Evolutionary conservation across 169 alveolate genomes (phyloP).

Genomic region (Cryptosporidium andersoni): DNA sequence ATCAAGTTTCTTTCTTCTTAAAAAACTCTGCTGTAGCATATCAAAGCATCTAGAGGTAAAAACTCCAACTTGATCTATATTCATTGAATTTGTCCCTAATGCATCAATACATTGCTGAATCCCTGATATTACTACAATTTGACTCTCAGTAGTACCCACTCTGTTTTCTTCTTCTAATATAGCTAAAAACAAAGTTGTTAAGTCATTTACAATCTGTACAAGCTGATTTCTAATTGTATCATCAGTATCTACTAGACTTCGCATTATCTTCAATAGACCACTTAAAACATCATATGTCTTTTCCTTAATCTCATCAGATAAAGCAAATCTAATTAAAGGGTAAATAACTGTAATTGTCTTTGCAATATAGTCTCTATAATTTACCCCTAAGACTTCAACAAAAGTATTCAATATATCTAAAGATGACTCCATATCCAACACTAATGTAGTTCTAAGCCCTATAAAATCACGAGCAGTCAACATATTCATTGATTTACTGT

Average conservation of each 20-base stretch:
- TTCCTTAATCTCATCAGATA: conserved; percentile 68
- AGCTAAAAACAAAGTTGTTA: conserved; percentile 35
- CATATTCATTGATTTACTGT: conserved; percentile 19
- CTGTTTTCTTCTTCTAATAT: conserved; percentile 61
- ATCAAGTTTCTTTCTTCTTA: conserved; percentile 64
- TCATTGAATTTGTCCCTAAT: conserved; percentile 44
- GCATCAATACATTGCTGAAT: conserved; percentile 54
- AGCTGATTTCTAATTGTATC: conserved; percentile 24
- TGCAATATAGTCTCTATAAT: conserved; percentile 52
- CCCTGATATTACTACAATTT: conserved; percentile 51
- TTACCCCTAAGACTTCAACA: conserved; percentile 50
- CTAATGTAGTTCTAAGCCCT: conserved; percentile 61
- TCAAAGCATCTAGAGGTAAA: conserved; percentile 69
- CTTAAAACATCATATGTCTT: conserved; percentile 59
- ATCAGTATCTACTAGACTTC: conserved; percentile 55
- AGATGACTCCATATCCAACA: conserved; percentile 65
- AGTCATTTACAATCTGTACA: conserved; percentile 38
- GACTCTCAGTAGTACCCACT: conserved; percentile 59
- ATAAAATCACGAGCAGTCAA: conserved; percentile 60
- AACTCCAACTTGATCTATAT: conserved; percentile 42
- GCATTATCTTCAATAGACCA: conserved; percentile 54
- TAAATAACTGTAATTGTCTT: conserved; percentile 51
- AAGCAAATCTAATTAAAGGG: conserved; percentile 59
- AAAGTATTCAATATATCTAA: conserved; percentile 52
- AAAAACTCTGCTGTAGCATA: conserved; percentile 62